Conservation (phyloP, 192 early-diverging fungal genomes). For the Backusella sp. region DNA sequence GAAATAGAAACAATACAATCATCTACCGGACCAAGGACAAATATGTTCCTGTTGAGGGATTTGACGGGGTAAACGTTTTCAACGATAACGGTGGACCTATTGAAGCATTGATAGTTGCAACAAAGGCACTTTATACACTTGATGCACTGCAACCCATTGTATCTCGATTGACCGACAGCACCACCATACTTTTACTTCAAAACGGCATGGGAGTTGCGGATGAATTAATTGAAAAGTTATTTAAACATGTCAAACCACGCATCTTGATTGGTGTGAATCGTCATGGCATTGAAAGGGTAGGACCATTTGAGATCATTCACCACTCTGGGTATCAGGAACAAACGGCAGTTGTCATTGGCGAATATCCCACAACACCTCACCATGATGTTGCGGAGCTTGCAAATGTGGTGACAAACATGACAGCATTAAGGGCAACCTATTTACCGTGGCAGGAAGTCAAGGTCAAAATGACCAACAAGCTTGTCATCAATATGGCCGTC, state of each 20-base stretch:
- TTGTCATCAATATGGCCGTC: constrained; percentile 64
- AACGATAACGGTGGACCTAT: constrained; percentile 30
- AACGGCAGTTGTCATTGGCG: constrained; percentile 1
- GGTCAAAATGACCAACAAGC: constrained; percentile 49
- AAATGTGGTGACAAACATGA: constrained; percentile 4
- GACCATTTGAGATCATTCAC: constrained; percentile 24
- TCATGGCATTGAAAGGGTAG: constrained; percentile 23
- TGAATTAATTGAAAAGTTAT: constrained; percentile 31
- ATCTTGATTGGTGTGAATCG: constrained; percentile 25
- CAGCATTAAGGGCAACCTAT: constrained; percentile 24
- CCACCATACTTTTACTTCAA: constrained; percentile 57
- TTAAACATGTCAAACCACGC: neutral
- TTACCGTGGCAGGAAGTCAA: constrained; percentile 46
- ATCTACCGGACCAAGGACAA: neutral
- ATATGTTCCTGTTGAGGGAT: neutral
- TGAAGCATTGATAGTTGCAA: constrained; percentile 49
- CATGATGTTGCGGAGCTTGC: neutral
- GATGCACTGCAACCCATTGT: constrained; percentile 44
- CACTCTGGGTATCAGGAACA: constrained; percentile 28
- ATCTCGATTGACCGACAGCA: constrained; percentile 37
- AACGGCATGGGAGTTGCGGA: constrained; percentile 64
- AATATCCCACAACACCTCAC: neutral
- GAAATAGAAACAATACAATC: constrained; percentile 12
- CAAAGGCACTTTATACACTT: constrained; percentile 60
- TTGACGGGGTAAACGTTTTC: neutral